Percentiles rank a stretch among this genome's conserved stretches.
These are phyloP conservation scores for Corymbia calophylla DNA, from an alignment of 441 rosid genomes.

Conservation along the genomic window DNA sequence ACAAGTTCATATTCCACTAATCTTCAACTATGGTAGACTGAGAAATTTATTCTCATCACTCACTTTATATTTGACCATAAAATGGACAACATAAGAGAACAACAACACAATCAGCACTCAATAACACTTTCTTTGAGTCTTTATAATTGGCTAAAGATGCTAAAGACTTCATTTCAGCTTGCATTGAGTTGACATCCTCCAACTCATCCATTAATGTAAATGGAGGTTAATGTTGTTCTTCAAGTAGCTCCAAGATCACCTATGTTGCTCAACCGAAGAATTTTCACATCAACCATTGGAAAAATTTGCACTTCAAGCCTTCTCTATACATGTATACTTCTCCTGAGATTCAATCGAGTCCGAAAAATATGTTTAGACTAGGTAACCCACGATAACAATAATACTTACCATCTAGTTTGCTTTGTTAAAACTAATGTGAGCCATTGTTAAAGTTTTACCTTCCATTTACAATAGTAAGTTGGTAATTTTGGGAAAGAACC, in stretches of 20 bases:
- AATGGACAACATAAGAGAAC: neutral
- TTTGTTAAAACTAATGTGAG: no score
- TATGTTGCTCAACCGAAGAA: no score
- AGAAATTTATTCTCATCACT: neutral
- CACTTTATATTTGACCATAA: neutral
- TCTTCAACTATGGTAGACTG: neutral
- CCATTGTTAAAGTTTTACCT: no score
- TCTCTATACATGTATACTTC: no score
- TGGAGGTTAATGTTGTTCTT: neutral
- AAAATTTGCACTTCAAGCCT: no score
- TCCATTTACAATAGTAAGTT: no score
- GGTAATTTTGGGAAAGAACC: no score
- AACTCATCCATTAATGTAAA: neutral
- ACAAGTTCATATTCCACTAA: neutral
- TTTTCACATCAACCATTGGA: no score
- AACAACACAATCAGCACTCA: neutral
- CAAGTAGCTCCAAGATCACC: neutral
- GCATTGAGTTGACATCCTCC: neutral
- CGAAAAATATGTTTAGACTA: accelerated
- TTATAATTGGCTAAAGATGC: neutral
- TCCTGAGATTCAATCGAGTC: accelerated
- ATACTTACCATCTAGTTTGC: no score
- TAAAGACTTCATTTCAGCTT: neutral
- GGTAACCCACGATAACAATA: no score
- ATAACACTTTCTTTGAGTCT: neutral